A percentile compares a stretch with the other conserved stretches of the same genome.
phyloP scores from a whole-genome alignment of 495 filamentous ascomycete species.

The Aspergillus carlsbadensis region DNA sequence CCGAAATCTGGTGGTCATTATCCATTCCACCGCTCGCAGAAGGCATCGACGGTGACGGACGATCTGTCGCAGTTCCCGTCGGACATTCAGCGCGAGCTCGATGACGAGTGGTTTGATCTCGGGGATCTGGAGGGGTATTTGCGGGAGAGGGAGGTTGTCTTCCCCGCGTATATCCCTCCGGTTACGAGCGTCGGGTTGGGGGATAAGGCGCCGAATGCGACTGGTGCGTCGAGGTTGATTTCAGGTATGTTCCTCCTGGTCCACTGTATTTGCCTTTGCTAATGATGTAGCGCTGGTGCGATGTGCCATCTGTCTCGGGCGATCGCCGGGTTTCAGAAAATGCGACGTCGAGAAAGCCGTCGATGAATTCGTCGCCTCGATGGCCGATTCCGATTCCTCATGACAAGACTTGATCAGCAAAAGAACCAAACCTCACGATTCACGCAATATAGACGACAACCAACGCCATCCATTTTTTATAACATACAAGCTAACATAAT shows the following conservation, averaged over 20 bases:
- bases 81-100: conserved; percentile 41
- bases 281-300: conserved; percentile 31
- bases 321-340: conserved; percentile 35
- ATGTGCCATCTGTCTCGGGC: conserved; percentile 45
- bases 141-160: conserved; percentile 21
- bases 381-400: too few relatives aligned
- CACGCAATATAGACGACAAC: too few relatives aligned
- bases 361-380: background rate
- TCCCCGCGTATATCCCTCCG: conserved; percentile 7
- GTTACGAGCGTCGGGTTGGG: background rate
- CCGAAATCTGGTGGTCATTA: conserved; percentile 22
- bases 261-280: background rate
- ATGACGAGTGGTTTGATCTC: conserved; percentile 73
- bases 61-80: conserved; percentile 21
- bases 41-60: conserved; percentile 32
- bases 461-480: too few relatives aligned
- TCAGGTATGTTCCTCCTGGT: background rate
- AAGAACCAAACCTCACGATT: too few relatives aligned
- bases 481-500: too few relatives aligned
- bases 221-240: background rate
- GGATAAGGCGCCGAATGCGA: background rate
- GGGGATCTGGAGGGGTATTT: conserved; percentile 73
- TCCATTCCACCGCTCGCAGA: conserved; percentile 7
- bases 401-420: too few relatives aligned
- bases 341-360: conserved; percentile 26